phyloP scores from a whole-genome alignment of 768 basidiomycete genomes.

The Psilocybe tampanensis region DNA sequence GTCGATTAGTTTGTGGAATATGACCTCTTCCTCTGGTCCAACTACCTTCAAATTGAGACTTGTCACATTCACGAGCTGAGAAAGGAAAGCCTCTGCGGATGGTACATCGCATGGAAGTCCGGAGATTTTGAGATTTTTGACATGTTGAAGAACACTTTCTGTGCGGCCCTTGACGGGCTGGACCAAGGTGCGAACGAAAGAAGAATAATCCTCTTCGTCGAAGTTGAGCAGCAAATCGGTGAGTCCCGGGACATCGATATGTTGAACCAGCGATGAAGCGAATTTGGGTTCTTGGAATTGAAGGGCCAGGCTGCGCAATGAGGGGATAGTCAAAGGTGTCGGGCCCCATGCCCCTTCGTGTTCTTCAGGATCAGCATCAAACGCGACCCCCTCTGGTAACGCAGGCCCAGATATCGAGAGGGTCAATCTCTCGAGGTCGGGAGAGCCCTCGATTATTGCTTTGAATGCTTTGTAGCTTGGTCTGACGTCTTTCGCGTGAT shows the following conservation, averaged over 20 bases:
- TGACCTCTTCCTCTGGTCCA: conserved; percentile 27
- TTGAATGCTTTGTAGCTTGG: conserved; percentile 58
- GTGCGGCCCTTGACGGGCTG: conserved; percentile 37
- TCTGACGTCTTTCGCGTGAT: conserved; percentile 63
- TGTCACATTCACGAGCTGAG: conserved; percentile 49
- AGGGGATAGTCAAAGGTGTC: conserved; percentile 38
- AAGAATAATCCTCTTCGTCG: conserved; percentile 54
- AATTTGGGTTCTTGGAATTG: conserved; percentile 43
- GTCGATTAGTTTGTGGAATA: conserved; percentile 31
- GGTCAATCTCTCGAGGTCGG: conserved; percentile 53
- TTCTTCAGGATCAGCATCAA: conserved; percentile 20
- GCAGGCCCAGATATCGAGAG: conserved; percentile 61
- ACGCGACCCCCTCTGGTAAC: conserved; percentile 16
- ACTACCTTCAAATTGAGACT: conserved; percentile 39
- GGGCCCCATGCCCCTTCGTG: conserved; percentile 35
- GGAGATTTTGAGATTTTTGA: conserved; percentile 56
- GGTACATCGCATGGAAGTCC: conserved; percentile 45
- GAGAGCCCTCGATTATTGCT: conserved; percentile 52
- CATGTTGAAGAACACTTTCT: conserved; percentile 46
- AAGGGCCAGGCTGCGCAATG: conserved; percentile 39
- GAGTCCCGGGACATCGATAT: conserved; percentile 42
- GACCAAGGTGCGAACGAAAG: conserved; percentile 47
- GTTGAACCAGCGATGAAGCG: conserved; percentile 38
- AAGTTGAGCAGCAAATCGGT: conserved; percentile 55
- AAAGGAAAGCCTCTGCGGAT: conserved; percentile 40